Evolutionary conservation across 305 asterid genomes (phyloP).

Genomic region (Euphrasia arctica): DNA sequence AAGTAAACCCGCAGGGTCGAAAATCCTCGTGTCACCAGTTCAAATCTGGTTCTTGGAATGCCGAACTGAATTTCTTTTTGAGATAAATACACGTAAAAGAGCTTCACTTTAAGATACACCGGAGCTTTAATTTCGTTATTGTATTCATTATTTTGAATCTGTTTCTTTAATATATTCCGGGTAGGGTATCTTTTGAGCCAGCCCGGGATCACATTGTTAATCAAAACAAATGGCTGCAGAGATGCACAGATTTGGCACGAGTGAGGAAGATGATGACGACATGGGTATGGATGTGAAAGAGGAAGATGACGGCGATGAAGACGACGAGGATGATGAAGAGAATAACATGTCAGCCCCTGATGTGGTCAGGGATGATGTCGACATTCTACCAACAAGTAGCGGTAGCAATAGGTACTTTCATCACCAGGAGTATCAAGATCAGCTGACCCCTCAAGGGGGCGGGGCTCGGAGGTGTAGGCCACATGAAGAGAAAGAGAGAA

Average conservation of each 20-base stretch:
- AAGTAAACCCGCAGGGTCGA: constrained; percentile 9
- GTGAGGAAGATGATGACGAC: constrained; percentile 93
- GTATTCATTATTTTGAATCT: constrained; percentile 3
- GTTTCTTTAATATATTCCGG: constrained; percentile 4
- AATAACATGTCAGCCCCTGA: constrained; percentile 42
- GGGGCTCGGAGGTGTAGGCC: constrained; percentile 91
- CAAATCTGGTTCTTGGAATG: neutral
- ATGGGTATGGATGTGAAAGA: constrained; percentile 96
- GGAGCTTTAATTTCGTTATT: constrained; percentile 13
- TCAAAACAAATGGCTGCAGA: constrained; percentile 18
- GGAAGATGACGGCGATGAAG: constrained; percentile 76
- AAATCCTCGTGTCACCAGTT: too few species aligned
- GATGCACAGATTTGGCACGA: constrained; percentile 71
- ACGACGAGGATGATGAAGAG: constrained; percentile 61
- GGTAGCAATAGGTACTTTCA: constrained; percentile 50
- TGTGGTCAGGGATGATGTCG: constrained; percentile 53
- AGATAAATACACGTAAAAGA: constrained; percentile 1
- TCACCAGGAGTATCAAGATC: constrained; percentile 73
- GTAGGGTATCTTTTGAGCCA: constrained; percentile 21
- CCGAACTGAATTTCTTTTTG: constrained; percentile 3
- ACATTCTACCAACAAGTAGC: constrained; percentile 47
- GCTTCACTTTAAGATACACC: neutral
- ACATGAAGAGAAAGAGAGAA: constrained; percentile 95
- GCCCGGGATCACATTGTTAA: constrained; percentile 5
- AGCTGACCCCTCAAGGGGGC: constrained; percentile 67